Base-by-base conservation (phyloP, 2,329 filamentous ascomycete genomes). In the Sporothrix dimorphospora region DNA sequence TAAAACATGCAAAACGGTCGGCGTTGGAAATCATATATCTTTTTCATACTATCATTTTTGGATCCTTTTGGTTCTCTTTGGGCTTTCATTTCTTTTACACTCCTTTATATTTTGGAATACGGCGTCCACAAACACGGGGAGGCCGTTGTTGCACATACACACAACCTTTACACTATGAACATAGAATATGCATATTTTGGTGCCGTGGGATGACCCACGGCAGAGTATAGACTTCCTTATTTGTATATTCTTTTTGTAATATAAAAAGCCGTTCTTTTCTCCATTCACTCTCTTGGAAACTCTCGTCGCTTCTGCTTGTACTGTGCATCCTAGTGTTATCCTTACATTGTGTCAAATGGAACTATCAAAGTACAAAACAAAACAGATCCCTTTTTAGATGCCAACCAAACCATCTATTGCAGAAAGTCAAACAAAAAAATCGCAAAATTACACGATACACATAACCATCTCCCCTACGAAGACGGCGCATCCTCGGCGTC, bases 401-500 rank as follows among this genome's bases (percentile, higher is more conserved):
- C 59, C 59, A 27, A 12, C 55, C 19, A 40, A 59, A 45, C 59
- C 59, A 45, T 65, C 38, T 65, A 27, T 65, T 65, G 19, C 19
- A 12, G 19, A 42, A 65, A 27, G 27, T 19, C 16, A 71, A 71
- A 47, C 19, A 51, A 53, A 14, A 27, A 27, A 11, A 1, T 1
- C 42, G 19, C 51, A 14, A 45, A 19, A 40, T 34, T 51, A 27
- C 8, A 53, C n/a, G 11, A 21, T n/a, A 34, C 30, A 34, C 30
- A 27, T 12, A 7, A 27, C 30, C 16, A 14, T 21, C 7, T 14
- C n/a, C 30, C 16, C 34, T 68, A 75, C 21, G 72, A 71, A 1
- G 75, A 76, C 11, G 75, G 74, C 14, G 75, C 75, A 24, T 76
- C 75, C 47, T 76, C 75, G 30, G 73, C 72, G 63, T 76, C 74